Evolutionary conservation across 2,329 filamentous ascomycete genomes (phyloP), one percentile per base, ranked within the genome.

Genomic region (Sporothrix brunneoviolacea): DNA sequence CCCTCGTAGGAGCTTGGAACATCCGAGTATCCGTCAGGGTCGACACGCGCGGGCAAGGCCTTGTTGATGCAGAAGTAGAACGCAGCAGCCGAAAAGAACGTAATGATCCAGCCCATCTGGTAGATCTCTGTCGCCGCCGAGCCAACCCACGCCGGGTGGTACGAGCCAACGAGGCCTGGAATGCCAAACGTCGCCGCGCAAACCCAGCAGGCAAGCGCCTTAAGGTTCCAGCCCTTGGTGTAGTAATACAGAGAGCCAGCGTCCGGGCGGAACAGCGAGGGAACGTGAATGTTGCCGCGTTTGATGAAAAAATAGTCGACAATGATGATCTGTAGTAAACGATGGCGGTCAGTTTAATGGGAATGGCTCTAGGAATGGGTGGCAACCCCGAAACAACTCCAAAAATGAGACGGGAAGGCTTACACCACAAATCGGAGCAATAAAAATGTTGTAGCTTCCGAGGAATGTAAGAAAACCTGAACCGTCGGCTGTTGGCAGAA

Each of bases 51-150:
- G 15, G 68, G 66, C 63, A 65, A 66, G 13, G 68, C 36, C 21
- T 51, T 49, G 57, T 66, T 70, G 7, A 69, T 51, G 1, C 53
- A 53, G 28, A 60, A 64, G 50, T 68, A 68, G 3, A 65, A 60
- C 2, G 62, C 46, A 28, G 63, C 61, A n/a, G 60, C 58, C 27
- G 61, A 54, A 8, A 54, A 39, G 48, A 68, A 66, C 4, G 60
- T 64, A 21, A 68, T 51, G 15, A 67, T 38, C 65, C 64, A 68
- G 30, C 66, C 66, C 3, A 68, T 57, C 27, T 62, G 54, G n/a
- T 64, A 62, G 18, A 68, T 57, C 30, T 65, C 51, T 2, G 57
- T 60, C 3, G 65, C 68, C 1, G 58, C 51, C 9, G 57, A 48
- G 30, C 58, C 61, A 19, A 68, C 64, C 8, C 37, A 48, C 3